phyloP scores from a whole-genome alignment of 306 rosid species.

The Vigna hirtella region DNA sequence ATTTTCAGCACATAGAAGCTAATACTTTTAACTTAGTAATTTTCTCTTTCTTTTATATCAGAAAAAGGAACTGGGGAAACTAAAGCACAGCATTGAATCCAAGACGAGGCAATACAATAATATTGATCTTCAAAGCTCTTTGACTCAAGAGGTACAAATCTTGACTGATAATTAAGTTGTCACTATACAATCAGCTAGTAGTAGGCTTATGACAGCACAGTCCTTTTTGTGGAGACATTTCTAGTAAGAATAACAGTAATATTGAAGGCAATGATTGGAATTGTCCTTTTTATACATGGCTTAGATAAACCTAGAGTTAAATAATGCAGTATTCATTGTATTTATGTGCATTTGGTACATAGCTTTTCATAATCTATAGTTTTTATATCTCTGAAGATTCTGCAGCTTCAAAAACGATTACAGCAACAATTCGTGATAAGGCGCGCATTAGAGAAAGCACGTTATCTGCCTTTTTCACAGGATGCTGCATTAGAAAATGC shows the following conservation, averaged over 20 bases:
- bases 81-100: slow-evolving; percentile 56
- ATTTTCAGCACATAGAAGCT: slow-evolving; percentile 25
- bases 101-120: slow-evolving; percentile 55
- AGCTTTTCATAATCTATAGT: slow-evolving; percentile 33
- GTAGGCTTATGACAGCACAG: slow-evolving; percentile 18
- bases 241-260: not conserved
- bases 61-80: slow-evolving; percentile 52
- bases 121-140: slow-evolving; percentile 65
- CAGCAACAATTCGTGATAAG: slow-evolving; percentile 72
- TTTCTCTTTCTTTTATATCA: slow-evolving; percentile 34
- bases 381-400: slow-evolving; percentile 60
- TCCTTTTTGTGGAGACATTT: not conserved
- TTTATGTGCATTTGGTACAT: not conserved
- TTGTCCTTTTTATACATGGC: slow-evolving; percentile 15
- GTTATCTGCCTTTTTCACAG: slow-evolving; percentile 62
- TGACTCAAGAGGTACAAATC: slow-evolving; percentile 74
- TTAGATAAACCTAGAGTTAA: slow-evolving; percentile 6
- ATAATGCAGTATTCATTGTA: slow-evolving; percentile 18
- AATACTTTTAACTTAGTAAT: slow-evolving; percentile 1
- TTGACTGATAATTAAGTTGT: slow-evolving; percentile 6
- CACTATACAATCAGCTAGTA: slow-evolving; percentile 5
- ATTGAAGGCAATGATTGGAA: not conserved
- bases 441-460: slow-evolving; percentile 71
- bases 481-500: slow-evolving; percentile 56
- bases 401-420: slow-evolving; percentile 74